Base-by-base conservation (phyloP, 2,329 filamentous ascomycete species). In the Pseudofabraea citricarpa region DNA sequence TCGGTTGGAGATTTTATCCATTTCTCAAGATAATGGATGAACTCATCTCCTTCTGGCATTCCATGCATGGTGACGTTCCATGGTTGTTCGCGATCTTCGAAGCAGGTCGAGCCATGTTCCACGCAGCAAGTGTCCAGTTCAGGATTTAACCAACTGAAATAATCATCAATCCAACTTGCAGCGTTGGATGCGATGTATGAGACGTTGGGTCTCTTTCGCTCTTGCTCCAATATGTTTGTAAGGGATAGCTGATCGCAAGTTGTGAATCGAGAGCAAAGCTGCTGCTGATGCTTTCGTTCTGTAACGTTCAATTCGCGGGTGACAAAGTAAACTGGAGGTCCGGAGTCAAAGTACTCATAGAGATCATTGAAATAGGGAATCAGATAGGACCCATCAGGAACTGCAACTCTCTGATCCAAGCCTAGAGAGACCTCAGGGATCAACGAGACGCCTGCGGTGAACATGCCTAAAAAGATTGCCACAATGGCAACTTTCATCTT, bases 321-420 rank as follows among this genome's bases (percentile, higher is more conserved):
- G 36, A 98, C 89, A 63, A 98, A 98, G 64, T 97, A 98, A 6
- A 98, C 90, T 0, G 93, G 93, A 38, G 93, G 91, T 0, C 93
- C 94, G 13, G 83, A 83, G 48, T 90, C 87, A 56, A 97, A 85
- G 62, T 98, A 98, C 47, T 82, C 81, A 62, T 96, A 95, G 22
- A 98, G 72, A 61, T 98, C 93, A 58, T 97, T 90, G 67, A 98
- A 98, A 65, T 95, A 98, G 8, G 86, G 81, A 49, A 98, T 95
- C 40, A 98, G 72, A 62, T 98, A 98, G 1, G 91, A 97, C 57
- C 88, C 90, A 51, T 87, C 87, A 0, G 93, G 93, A 45, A 98
- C 86, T 9, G 93, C 93, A 43, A 96, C 91, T 15, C 93, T 83
- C 67, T 98, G 93, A 59, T 98, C 93, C 21, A 98, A 73, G 0